Evolutionary conservation across 2,329 filamentous ascomycete genomes (phyloP).

Genomic region (Sporothrix curviconia): DNA sequence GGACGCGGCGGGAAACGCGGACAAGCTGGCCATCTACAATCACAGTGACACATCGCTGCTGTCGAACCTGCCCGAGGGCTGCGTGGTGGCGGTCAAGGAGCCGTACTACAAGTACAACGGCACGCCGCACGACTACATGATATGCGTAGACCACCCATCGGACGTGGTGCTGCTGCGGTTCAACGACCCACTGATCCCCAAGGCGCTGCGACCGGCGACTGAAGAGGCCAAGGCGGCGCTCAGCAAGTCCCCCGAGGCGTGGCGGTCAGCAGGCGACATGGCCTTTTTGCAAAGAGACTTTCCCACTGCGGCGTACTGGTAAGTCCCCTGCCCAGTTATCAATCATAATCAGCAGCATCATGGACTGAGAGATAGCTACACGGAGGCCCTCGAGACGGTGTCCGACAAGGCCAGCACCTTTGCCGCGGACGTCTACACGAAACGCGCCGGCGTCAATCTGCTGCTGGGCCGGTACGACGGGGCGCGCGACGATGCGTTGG

Average conservation of each 20-base stretch:
- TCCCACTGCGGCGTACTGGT: conserved; percentile 15
- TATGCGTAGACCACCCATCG: conserved; percentile 32
- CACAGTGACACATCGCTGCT: conserved; percentile 26
- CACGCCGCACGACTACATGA: conserved; percentile 25
- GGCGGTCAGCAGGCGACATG: conserved; percentile 17
- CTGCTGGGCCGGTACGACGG: conserved; percentile 29
- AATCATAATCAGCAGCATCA: too few relatives aligned
- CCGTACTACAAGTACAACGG: conserved; percentile 32
- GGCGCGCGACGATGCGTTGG: conserved; percentile 29
- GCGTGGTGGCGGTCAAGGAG: conserved; percentile 30
- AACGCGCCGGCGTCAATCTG: conserved; percentile 29
- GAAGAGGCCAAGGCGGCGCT: conserved; percentile 13
- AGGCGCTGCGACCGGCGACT: conserved; percentile 19
- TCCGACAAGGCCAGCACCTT: conserved; percentile 12
- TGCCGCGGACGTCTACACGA: conserved; percentile 23
- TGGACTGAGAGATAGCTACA: too few relatives aligned
- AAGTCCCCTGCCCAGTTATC: too few relatives aligned
- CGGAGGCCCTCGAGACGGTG: conserved; percentile 27
- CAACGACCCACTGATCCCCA: conserved; percentile 27
- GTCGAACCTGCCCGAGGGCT: conserved; percentile 26
- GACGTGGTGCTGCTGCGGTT: conserved; percentile 28
- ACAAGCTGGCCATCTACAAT: conserved; percentile 34
- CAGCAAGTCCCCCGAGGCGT: conserved; percentile 20
- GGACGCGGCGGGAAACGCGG: conserved; percentile 30
- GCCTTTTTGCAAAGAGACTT: conserved; percentile 1